A percentile compares a stretch with the other conserved stretches of the same genome.
phyloP scores from a whole-genome alignment of 2,329 filamentous ascomycete species.

The Alternaria triticimaculans region DNA sequence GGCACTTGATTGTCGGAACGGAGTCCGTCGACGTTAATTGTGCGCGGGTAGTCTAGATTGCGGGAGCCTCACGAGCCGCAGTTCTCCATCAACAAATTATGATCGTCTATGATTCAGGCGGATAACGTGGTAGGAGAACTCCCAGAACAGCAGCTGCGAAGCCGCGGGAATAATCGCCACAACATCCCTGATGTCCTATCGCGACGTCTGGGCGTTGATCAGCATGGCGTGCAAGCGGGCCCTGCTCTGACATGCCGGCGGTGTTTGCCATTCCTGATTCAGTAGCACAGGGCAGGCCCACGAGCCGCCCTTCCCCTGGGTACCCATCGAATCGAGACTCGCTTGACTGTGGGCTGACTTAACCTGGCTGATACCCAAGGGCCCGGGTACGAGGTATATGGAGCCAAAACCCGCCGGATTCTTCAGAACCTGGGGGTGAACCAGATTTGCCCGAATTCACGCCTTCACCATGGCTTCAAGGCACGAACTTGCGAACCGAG shows the following conservation, averaged over 20 bases:
- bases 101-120: background rate
- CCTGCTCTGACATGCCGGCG: constrained; percentile 6
- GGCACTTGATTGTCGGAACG: background rate
- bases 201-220: constrained; percentile 1
- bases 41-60: background rate
- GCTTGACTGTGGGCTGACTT: constrained; percentile 11
- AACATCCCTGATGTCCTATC: background rate
- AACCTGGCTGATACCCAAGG: constrained; percentile 6
- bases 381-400: constrained; percentile 20
- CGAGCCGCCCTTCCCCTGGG: constrained; percentile 16
- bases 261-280: constrained; percentile 1
- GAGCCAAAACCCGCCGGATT: constrained; percentile 17
- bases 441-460: constrained; percentile 13
- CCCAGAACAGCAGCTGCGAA: background rate
- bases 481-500: constrained; percentile 28
- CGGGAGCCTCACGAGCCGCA: constrained; percentile 1
- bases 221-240: background rate
- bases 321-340: constrained; percentile 9
- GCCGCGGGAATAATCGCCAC: background rate
- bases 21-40: background rate
- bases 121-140: background rate
- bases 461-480: constrained; percentile 27
- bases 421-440: constrained; percentile 19
- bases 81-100: background rate
- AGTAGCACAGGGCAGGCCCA: constrained; percentile 1